Evolutionary conservation across 495 filamentous ascomycete species (phyloP).

Genomic region (Penicillium salamii): DNA sequence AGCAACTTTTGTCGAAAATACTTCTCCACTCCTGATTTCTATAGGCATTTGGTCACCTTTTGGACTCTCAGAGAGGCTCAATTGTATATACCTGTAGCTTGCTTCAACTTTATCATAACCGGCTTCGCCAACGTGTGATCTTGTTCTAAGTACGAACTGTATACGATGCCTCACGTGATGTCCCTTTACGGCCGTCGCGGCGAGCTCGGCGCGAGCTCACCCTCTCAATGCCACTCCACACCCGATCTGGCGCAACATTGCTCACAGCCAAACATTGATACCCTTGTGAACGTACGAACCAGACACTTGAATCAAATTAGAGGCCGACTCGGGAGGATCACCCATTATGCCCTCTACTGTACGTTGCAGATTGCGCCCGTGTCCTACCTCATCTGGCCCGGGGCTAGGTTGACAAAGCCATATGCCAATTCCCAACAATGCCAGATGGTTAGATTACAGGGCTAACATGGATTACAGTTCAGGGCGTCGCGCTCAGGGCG

Average conservation of each 20-base stretch:
- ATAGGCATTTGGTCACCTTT: not conserved
- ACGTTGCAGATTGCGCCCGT: slow-evolving; percentile 25
- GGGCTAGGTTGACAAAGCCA: not conserved
- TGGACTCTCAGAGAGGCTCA: too few relatives aligned
- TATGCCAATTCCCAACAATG: not conserved
- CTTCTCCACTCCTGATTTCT: not conserved
- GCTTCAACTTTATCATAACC: too few relatives aligned
- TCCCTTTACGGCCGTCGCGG: not conserved
- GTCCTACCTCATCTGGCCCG: not conserved
- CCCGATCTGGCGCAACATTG: too few relatives aligned
- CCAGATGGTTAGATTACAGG: not conserved
- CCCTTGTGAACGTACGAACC: too few relatives aligned
- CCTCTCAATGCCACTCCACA: too few relatives aligned
- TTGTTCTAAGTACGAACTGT: slow-evolving; percentile 12
- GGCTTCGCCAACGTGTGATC: too few relatives aligned
- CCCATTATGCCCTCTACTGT: slow-evolving; percentile 43
- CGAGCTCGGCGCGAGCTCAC: too few relatives aligned
- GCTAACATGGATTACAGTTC: slow-evolving; percentile 32
- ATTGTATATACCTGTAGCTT: too few relatives aligned
- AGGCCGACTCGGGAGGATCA: not conserved
- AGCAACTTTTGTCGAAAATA: slow-evolving; percentile 15
- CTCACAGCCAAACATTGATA: too few relatives aligned
- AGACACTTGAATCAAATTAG: too few relatives aligned
- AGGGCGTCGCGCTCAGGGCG: slow-evolving; percentile 45
- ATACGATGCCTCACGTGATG: slow-evolving; percentile 11